Evolutionary conservation across 2,329 filamentous ascomycete genomes (phyloP), one percentile per base, ranked within the genome.

Genomic region (Diplodia corticola): DNA sequence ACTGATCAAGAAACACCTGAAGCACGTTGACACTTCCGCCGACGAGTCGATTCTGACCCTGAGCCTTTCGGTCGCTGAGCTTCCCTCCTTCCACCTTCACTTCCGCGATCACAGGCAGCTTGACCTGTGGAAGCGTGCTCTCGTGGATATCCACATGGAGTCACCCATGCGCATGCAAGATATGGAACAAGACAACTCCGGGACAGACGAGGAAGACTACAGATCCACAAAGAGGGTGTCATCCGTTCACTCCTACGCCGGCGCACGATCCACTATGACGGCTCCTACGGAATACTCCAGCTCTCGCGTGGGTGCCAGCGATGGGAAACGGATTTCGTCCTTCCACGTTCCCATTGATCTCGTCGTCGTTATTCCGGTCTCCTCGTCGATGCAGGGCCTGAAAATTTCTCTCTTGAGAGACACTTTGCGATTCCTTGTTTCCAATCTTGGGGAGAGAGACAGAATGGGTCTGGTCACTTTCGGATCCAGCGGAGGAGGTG

Each of bases 341-440:
- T 77, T 94, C 55, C 95, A 99, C 75, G 92, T 98, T 17, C 94
- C 95, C 1, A 87, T 98, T 64, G 95, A 99, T 74, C 89, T 99
- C 33, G 94, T 99, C 0, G 92, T 98, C 0, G 95, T 99, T 24
- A 93, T 99, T 37, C 95, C 95, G 0, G 93, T 99, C 5, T 98
- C 95, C 0, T 96, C 94, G 0, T 98, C 95, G 0, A 99, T 98
- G 94, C 95, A 98, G 78, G 95, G 95, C n/a, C 87, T 99, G 68
- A 99, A 99, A 81, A 97, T 98, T 75, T 96, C 94, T 68, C 84
- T 99, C 1, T 87, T 99, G 15, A 89, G 93, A 49, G 95, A 99
- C 78, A 91, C 94, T 0, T 84, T 99, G 40, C 92, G 91, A 67
- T 99, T 98, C 77, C 89, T 99, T 78, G 92, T 99, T 2, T 86